Conservation (phyloP, 441 rosid species). For the Populus tomentosa region DNA sequence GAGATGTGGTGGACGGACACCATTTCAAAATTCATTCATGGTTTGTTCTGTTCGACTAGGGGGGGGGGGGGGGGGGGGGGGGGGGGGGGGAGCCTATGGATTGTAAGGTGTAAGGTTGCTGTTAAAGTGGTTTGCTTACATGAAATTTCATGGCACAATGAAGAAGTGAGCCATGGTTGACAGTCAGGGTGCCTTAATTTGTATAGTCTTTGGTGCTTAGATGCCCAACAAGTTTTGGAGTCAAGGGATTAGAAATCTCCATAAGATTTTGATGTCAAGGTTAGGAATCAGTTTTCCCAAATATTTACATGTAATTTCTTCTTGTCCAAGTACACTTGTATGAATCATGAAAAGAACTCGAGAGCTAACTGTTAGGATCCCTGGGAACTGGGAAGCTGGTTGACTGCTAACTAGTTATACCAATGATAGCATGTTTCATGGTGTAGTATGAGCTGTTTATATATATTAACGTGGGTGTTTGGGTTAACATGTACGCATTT, state of each 20-base stretch:
- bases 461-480: too few species aligned
- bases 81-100: background rate
- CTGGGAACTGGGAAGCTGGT: background rate
- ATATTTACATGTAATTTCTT: background rate
- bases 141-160: too few species aligned
- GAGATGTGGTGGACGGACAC: background rate
- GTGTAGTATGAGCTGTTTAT: too few species aligned
- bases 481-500: too few species aligned
- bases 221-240: background rate
- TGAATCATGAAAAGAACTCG: background rate
- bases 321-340: background rate
- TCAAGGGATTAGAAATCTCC: background rate
- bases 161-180: background rate
- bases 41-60: background rate
- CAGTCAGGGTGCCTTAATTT: background rate
- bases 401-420: background rate
- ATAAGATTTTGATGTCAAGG: background rate
- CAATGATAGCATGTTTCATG: background rate
- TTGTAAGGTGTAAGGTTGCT: background rate
- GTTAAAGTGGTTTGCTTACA: background rate
- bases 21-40: too few species aligned
- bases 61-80: too few species aligned
- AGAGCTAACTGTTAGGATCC: background rate
- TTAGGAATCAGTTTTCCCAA: background rate
- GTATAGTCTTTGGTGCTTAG: background rate